Conservation (phyloP, 164 flowering plant genomes). For the Aristolochia fimbriata region DNA sequence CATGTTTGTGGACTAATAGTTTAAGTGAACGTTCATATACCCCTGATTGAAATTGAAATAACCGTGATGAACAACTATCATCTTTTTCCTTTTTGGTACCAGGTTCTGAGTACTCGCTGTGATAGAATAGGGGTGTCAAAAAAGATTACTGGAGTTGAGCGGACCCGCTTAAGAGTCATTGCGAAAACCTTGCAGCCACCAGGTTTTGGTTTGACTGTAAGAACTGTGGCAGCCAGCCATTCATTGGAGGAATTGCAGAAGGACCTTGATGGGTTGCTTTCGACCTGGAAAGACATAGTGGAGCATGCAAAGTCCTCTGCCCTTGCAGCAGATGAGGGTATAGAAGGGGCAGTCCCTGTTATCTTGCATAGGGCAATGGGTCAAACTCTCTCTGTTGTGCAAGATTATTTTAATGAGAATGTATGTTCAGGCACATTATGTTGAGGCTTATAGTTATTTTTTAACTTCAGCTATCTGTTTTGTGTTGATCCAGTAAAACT, state of each 20-base stretch:
- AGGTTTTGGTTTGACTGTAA: conserved; percentile 87
- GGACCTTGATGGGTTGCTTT: conserved; percentile 80
- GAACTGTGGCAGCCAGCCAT: conserved; percentile 93
- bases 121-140: conserved; percentile 75
- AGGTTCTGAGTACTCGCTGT: conserved; percentile 64
- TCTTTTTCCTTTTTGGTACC: conserved; percentile 11
- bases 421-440: conserved; percentile 15
- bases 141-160: conserved; percentile 78
- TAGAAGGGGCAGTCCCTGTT: conserved; percentile 77
- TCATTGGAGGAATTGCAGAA: conserved; percentile 79
- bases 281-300: conserved; percentile 73
- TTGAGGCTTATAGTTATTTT: neutral
- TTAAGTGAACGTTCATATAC: too few relatives aligned
- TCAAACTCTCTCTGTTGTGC: conserved; percentile 86
- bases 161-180: conserved; percentile 73
- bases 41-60: too few relatives aligned
- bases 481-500: neutral
- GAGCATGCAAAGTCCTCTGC: conserved; percentile 91
- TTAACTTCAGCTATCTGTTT: conserved; percentile 4
- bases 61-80: too few relatives aligned
- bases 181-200: conserved; percentile 88
- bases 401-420: conserved; percentile 87
- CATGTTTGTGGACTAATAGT: too few relatives aligned
- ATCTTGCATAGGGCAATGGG: conserved; percentile 88
- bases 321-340: conserved; percentile 95